A percentile compares a stretch with the other conserved stretches of the same genome.
Evolutionary conservation across 306 rosid species (phyloP).

Genomic region (Malus asiatica): DNA sequence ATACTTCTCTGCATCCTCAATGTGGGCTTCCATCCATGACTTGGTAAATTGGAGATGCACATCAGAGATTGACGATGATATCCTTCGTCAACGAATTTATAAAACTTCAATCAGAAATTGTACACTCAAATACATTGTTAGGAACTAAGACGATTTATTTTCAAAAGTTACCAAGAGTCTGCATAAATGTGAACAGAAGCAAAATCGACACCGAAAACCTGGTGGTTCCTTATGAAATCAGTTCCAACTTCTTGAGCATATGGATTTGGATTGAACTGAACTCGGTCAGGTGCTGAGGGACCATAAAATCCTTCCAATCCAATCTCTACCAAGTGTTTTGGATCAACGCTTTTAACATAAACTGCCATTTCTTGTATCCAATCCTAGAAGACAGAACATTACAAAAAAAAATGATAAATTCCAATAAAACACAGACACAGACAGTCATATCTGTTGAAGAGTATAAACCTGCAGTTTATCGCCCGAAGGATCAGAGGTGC

Average conservation of each 20-base stretch:
- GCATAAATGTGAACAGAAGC: conserved; percentile 92
- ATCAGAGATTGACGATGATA: conserved; percentile 58
- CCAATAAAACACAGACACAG: not conserved
- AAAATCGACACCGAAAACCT: conserved; percentile 81
- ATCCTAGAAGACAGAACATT: conserved; percentile 31
- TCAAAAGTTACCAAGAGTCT: conserved; percentile 62
- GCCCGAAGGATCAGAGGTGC: conserved; percentile 77
- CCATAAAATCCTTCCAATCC: conserved; percentile 96
- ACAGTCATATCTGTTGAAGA: not conserved
- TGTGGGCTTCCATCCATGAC: conserved; percentile 93
- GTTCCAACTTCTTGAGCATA: conserved; percentile 91
- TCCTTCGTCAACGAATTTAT: conserved; percentile 29
- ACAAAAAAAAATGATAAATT: not conserved
- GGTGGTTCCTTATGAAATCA: conserved; percentile 88
- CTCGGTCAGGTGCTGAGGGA: conserved; percentile 71
- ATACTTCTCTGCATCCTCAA: conserved; percentile 78
- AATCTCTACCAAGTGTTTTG: conserved; percentile 82
- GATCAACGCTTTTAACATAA: conserved; percentile 75
- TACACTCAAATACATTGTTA: not conserved
- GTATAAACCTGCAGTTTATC: conserved; percentile 58
- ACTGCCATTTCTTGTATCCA: conserved; percentile 96
- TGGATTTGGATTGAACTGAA: conserved; percentile 76
- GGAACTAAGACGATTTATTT: not conserved
- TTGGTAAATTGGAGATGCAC: conserved; percentile 64
- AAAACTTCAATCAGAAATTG: not conserved